Evolutionary conservation across 441 rosid genomes (phyloP).

Genomic region (Geranium incanum): DNA sequence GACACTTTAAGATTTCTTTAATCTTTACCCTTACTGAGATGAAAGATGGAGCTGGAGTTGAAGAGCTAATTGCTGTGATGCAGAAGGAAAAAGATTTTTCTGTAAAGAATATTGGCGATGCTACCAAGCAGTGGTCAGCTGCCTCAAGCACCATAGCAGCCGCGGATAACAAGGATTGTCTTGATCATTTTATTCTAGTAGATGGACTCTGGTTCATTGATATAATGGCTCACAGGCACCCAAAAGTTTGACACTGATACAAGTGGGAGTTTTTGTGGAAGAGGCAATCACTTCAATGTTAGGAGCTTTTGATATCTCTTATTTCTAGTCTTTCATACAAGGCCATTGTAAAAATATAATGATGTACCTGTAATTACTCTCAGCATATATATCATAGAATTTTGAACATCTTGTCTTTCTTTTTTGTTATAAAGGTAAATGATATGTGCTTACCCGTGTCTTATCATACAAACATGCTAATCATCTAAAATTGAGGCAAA

Average conservation of each 20-base stretch:
- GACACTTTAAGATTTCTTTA: conserved; percentile 67
- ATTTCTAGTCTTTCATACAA: no score
- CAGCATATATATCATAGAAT: no score
- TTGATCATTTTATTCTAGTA: conserved; percentile 73
- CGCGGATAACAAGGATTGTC: conserved; percentile 79
- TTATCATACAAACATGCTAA: no score
- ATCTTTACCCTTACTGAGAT: conserved; percentile 75
- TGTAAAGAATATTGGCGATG: conserved; percentile 63
- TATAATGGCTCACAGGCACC: conserved; percentile 68
- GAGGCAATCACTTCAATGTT: conserved; percentile 65
- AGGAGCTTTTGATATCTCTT: conserved; percentile 28
- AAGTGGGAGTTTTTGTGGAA: conserved; percentile 48
- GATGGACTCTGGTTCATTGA: conserved; percentile 66
- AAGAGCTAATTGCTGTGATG: conserved; percentile 68
- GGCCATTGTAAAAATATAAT: no score
- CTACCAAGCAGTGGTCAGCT: conserved; percentile 81
- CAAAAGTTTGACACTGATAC: conserved; percentile 38
- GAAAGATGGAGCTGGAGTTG: conserved; percentile 54
- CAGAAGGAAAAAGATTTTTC: conserved; percentile 54
- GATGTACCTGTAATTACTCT: no score
- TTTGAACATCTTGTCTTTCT: no score
- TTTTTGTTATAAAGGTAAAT: no score
- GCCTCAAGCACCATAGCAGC: conserved; percentile 77
- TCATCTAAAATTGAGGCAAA: no score
- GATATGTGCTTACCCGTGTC: no score